These are phyloP conservation scores for Aureobasidium sp. DNA, from an alignment of 2,329 filamentous ascomycete species.

Conservation along the genomic window DNA sequence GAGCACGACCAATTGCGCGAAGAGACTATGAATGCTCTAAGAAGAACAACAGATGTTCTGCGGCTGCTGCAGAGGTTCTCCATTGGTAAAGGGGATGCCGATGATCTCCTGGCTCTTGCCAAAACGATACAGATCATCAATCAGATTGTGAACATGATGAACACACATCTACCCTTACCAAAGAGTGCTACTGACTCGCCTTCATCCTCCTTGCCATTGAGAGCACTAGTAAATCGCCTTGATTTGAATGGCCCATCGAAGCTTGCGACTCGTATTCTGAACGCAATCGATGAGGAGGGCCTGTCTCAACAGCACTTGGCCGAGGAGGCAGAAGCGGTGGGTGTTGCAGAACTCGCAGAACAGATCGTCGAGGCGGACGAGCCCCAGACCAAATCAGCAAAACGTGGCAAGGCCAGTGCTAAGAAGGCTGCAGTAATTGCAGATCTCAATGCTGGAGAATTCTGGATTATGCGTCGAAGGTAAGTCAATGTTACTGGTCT, in stretches of 20 bases:
- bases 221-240: slow-evolving; percentile 42
- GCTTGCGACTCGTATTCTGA: slow-evolving; percentile 61
- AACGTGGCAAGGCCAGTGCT: not conserved
- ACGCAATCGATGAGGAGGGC: slow-evolving; percentile 86
- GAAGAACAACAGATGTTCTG: slow-evolving; percentile 73
- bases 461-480: slow-evolving; percentile 53
- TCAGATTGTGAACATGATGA: slow-evolving; percentile 48
- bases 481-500: not conserved
- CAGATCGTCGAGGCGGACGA: slow-evolving; percentile 31
- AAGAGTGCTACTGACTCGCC: not conserved
- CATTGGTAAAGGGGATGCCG: slow-evolving; percentile 79
- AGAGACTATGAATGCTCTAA: slow-evolving; percentile 57
- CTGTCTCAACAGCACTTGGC: slow-evolving; percentile 70
- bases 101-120: slow-evolving; percentile 77
- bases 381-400: slow-evolving; percentile 14
- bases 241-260: slow-evolving; percentile 56
- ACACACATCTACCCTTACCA: not conserved
- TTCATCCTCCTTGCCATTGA: not conserved
- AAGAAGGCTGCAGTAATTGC: slow-evolving; percentile 1
- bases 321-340: slow-evolving; percentile 61
- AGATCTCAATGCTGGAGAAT: slow-evolving; percentile 33
- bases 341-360: slow-evolving; percentile 66
- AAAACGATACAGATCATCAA: slow-evolving; percentile 69
- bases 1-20: slow-evolving; percentile 59
- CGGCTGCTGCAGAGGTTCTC: slow-evolving; percentile 91